A percentile compares a stretch with the other conserved stretches of the same genome.
These are phyloP conservation scores for Cyclospora cayetanensis DNA, from an alignment of 169 alveolate genomes.

Conservation along the genomic window DNA sequence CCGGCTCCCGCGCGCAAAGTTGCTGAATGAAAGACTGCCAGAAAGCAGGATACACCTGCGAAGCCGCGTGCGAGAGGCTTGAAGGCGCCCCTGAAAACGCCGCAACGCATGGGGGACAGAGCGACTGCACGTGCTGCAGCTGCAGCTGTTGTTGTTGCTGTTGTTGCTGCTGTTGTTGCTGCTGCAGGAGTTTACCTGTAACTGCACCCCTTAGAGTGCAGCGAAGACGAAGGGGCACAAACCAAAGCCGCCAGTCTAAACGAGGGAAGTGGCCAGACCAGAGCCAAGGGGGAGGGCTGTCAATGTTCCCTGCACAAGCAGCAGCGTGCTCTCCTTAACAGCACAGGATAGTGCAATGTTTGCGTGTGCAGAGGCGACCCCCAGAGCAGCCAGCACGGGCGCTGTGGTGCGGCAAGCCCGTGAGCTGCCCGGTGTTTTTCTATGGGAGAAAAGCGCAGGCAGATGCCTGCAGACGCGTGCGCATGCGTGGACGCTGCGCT, in stretches of 20 bases:
- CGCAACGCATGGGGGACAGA: too few relatives aligned
- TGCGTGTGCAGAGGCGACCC: too few relatives aligned
- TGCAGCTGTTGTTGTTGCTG: slow-evolving; percentile 14
- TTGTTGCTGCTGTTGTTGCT: slow-evolving; percentile 41
- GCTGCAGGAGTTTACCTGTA: slow-evolving; percentile 11
- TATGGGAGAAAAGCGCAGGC: too few relatives aligned
- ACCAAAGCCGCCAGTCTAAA: slow-evolving; percentile 72
- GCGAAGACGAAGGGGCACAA: slow-evolving; percentile 61
- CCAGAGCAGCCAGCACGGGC: too few relatives aligned
- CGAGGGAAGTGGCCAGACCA: slow-evolving; percentile 69
- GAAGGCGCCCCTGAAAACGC: too few relatives aligned
- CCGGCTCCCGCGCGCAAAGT: slow-evolving; percentile 40
- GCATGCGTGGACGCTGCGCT: too few relatives aligned
- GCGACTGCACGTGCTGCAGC: too few relatives aligned
- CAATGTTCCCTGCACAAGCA: slow-evolving; percentile 29
- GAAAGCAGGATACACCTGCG: slow-evolving; percentile 47
- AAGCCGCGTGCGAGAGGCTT: neutral
- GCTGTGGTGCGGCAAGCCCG: too few relatives aligned
- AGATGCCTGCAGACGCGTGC: too few relatives aligned
- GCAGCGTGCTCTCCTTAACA: too few relatives aligned
- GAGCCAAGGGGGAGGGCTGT: slow-evolving; percentile 58
- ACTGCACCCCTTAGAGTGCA: slow-evolving; percentile 5
- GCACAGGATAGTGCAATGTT: too few relatives aligned
- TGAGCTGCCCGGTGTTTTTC: too few relatives aligned
- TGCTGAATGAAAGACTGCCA: neutral